A percentile compares a stretch with the other conserved stretches of the same genome.
phyloP scores from a whole-genome alignment of 225 moss, liverwort and hornwort species.

The Pseudoscleropodium purum region DNA sequence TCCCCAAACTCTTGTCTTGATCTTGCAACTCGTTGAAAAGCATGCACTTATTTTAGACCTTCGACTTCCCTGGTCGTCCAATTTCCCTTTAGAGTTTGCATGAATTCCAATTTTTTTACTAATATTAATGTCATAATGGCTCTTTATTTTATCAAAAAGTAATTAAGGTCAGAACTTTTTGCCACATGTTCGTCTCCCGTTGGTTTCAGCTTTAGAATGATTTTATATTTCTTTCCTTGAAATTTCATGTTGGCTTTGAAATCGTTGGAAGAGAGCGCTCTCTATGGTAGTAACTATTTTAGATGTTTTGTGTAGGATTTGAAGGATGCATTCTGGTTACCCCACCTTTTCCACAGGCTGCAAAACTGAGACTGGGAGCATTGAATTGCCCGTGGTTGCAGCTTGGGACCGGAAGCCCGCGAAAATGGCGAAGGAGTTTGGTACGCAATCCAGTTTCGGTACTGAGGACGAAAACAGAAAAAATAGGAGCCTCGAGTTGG shows the following conservation, averaged over 20 bases:
- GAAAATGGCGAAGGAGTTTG: slow-evolving; percentile 19
- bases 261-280: background rate
- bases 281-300: background rate
- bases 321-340: background rate
- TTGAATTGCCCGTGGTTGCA: slow-evolving; percentile 31
- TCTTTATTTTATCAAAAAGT: background rate
- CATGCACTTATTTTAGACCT: background rate
- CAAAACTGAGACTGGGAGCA: slow-evolving; percentile 8
- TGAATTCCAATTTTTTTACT: background rate
- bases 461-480: slow-evolving; percentile 11
- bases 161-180: background rate
- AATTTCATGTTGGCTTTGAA: background rate
- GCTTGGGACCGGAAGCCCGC: slow-evolving; percentile 18
- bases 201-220: background rate
- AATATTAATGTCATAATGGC: background rate
- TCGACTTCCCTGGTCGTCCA: background rate
- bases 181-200: background rate
- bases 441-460: background rate
- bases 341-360: background rate
- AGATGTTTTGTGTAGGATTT: background rate
- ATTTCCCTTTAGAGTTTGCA: background rate
- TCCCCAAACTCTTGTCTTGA: background rate
- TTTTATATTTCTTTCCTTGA: background rate
- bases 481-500: slow-evolving; percentile 5
- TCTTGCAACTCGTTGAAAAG: background rate